phyloP scores from a whole-genome alignment of 768 basidiomycete genomes.

The Suillus subaureus region DNA sequence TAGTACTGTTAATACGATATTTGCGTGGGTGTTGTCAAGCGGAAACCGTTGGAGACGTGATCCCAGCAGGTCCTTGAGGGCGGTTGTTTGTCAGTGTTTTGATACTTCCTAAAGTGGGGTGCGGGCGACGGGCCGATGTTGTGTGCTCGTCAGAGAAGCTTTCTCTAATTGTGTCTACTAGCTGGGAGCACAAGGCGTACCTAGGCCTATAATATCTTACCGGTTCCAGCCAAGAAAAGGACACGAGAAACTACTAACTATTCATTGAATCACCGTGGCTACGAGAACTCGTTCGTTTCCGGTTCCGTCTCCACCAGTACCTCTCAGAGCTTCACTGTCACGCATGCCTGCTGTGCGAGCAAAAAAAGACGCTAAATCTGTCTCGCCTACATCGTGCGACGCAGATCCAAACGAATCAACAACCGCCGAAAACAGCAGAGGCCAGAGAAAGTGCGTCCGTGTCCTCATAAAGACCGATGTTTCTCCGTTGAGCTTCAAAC shows the following conservation, averaged over 20 bases:
- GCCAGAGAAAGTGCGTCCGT: slow-evolving; percentile 77
- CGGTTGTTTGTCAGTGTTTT: slow-evolving; percentile 1
- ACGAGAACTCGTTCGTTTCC: slow-evolving; percentile 17
- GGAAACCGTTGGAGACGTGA: too few relatives aligned
- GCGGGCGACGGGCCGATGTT: slow-evolving; percentile 3
- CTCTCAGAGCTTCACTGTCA: slow-evolving; percentile 13
- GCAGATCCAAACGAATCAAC: slow-evolving; percentile 50
- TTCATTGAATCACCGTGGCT: slow-evolving; percentile 15
- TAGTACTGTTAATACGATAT: too few relatives aligned
- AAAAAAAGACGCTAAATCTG: slow-evolving; percentile 65
- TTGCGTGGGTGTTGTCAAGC: too few relatives aligned
- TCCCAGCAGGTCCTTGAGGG: too few relatives aligned
- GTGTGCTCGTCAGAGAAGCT: not conserved
- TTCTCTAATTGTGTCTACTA: not conserved
- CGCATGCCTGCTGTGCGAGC: slow-evolving; percentile 66
- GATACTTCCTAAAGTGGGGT: not conserved
- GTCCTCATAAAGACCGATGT: slow-evolving; percentile 53
- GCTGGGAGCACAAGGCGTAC: not conserved
- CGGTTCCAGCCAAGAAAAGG: slow-evolving; percentile 8
- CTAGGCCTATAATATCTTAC: not conserved
- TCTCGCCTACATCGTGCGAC: slow-evolving; percentile 70
- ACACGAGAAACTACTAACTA: slow-evolving; percentile 9
- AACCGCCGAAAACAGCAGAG: slow-evolving; percentile 68
- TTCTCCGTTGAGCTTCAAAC: slow-evolving; percentile 48
- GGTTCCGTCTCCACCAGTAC: slow-evolving; percentile 28